Conservation (phyloP, 2,329 filamentous ascomycete genomes). For the Alternaria ethzedia region DNA sequence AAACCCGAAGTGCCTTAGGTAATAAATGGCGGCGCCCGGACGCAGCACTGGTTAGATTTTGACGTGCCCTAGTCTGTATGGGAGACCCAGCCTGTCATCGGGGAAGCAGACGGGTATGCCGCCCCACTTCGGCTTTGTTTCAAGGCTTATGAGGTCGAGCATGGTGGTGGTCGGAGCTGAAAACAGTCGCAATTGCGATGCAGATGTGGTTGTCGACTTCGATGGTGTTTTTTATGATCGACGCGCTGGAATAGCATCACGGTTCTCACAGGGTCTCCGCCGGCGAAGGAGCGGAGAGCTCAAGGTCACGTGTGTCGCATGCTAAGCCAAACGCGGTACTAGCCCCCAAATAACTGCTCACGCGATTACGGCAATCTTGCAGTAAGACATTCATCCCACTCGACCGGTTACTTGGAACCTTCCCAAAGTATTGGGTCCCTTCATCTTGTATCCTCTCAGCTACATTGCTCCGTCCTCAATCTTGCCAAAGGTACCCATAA, state of each 20-base stretch:
- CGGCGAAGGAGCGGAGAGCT: background rate
- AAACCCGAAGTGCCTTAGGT: slow-evolving; percentile 22
- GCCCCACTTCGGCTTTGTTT: slow-evolving; percentile 8
- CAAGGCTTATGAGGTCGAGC: slow-evolving; percentile 5
- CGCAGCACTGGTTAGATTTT: slow-evolving; percentile 9
- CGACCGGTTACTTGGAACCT: background rate
- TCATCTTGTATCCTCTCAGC: background rate
- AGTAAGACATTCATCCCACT: slow-evolving; percentile 18
- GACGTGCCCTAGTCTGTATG: slow-evolving; percentile 22
- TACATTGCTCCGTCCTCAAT: background rate
- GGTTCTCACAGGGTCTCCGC: slow-evolving; percentile 1
- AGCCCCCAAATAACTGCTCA: background rate
- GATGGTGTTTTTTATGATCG: slow-evolving; percentile 1
- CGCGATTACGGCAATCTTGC: slow-evolving; percentile 3
- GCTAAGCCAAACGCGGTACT: background rate
- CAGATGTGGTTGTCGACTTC: background rate
- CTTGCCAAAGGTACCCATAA: slow-evolving; percentile 7
- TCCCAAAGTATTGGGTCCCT: background rate
- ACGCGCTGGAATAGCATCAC: background rate
- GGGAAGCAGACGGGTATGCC: slow-evolving; percentile 8
- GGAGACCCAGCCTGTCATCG: slow-evolving; percentile 29
- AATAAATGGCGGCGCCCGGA: slow-evolving; percentile 23
- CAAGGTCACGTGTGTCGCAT: background rate
- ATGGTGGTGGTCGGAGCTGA: slow-evolving; percentile 8
- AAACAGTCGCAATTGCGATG: background rate